Evolutionary conservation across 2,329 filamentous ascomycete species (phyloP).

Genomic region (Venturia aucupariae): DNA sequence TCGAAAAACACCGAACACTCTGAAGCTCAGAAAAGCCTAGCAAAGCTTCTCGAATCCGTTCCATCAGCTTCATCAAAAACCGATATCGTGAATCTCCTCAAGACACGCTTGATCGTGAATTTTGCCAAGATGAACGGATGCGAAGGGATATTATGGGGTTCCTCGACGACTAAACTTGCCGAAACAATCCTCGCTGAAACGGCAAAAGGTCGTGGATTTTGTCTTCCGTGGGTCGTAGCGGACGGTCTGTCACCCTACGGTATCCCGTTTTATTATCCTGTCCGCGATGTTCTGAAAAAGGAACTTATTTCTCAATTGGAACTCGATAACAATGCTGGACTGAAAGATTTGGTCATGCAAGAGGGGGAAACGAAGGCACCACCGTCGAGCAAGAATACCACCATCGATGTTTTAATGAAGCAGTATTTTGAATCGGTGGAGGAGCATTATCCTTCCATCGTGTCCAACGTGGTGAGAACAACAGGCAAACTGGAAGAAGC

Average conservation of each 20-base stretch:
- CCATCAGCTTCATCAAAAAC: slow-evolving; percentile 65
- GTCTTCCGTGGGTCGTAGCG: slow-evolving; percentile 69
- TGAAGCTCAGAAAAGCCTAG: slow-evolving; percentile 24
- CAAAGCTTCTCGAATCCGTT: slow-evolving; percentile 51
- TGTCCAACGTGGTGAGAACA: slow-evolving; percentile 90
- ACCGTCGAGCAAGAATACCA: slow-evolving; percentile 52
- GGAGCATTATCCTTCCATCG: slow-evolving; percentile 77
- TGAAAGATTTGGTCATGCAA: slow-evolving; percentile 18
- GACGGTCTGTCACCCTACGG: slow-evolving; percentile 59
- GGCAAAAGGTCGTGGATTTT: slow-evolving; percentile 80
- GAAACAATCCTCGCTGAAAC: slow-evolving; percentile 79
- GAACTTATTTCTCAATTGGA: slow-evolving; percentile 63
- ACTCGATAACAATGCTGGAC: slow-evolving; percentile 24
- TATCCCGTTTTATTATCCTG: slow-evolving; percentile 62
- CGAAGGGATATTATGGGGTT: slow-evolving; percentile 68
- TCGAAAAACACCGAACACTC: neutral
- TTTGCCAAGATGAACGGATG: slow-evolving; percentile 52
- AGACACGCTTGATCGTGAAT: slow-evolving; percentile 61
- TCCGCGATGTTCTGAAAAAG: slow-evolving; percentile 75
- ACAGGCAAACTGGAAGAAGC: slow-evolving; percentile 31
- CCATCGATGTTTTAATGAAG: slow-evolving; percentile 83
- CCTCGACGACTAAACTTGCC: slow-evolving; percentile 80
- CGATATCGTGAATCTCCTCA: slow-evolving; percentile 63
- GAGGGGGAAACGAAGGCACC: slow-evolving; percentile 17
- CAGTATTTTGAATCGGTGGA: slow-evolving; percentile 85